A percentile compares a stretch with the other conserved stretches of the same genome.
These are phyloP conservation scores for Nissolia schottii DNA, from an alignment of 306 rosid species.

Conservation along the genomic window DNA sequence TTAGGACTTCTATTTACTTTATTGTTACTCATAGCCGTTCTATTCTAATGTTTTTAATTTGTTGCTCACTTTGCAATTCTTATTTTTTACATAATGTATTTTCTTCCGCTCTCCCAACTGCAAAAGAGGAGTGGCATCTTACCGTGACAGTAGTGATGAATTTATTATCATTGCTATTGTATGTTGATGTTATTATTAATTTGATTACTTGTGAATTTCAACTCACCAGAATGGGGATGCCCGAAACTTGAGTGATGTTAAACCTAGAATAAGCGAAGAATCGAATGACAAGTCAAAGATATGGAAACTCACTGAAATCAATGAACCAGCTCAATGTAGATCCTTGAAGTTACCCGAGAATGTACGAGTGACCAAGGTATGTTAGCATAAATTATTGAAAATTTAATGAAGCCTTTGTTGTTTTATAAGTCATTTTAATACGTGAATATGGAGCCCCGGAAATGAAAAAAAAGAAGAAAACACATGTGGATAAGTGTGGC, in stretches of 20 bases:
- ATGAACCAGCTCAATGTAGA: conserved; percentile 79
- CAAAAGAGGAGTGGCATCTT: background rate
- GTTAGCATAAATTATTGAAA: background rate
- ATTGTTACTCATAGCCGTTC: background rate
- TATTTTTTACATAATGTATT: background rate
- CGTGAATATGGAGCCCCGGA: background rate
- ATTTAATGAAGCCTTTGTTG: background rate
- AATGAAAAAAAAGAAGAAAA: background rate
- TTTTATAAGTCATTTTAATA: background rate
- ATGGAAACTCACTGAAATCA: conserved; percentile 93
- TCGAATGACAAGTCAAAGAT: conserved; percentile 92
- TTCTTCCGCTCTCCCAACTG: background rate
- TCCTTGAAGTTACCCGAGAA: conserved; percentile 90
- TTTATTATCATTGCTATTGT: conserved; percentile 3
- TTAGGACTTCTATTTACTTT: background rate
- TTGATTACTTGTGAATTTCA: conserved; percentile 10
- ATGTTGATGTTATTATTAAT: background rate
- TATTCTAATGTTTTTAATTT: background rate
- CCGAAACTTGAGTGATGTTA: conserved; percentile 80
- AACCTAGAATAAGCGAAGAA: conserved; percentile 92
- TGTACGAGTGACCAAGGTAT: conserved; percentile 71
- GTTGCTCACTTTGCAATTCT: background rate
- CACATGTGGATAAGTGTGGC: background rate
- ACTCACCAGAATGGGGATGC: conserved; percentile 79
- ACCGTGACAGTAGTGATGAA: background rate